phyloP scores from a whole-genome alignment of 1,284 basidiomycete species.

The Ganoderma lucidum region DNA sequence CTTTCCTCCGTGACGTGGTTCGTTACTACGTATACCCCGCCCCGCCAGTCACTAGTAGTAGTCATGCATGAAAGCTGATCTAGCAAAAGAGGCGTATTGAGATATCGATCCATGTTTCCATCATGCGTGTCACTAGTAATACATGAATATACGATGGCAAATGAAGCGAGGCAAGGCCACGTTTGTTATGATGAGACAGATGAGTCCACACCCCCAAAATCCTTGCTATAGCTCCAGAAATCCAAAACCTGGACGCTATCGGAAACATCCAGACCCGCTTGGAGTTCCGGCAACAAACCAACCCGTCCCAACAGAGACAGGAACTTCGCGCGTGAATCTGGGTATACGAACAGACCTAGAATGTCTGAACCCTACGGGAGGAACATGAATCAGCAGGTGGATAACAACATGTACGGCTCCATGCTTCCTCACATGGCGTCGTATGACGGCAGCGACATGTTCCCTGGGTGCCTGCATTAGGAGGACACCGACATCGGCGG shows the following conservation, averaged over 20 bases:
- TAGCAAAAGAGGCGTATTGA: too few relatives aligned
- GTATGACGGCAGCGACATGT: slow-evolving; percentile 58
- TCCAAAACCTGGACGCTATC: slow-evolving; percentile 36
- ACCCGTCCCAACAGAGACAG: slow-evolving; percentile 57
- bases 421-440: slow-evolving; percentile 60
- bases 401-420: slow-evolving; percentile 8
- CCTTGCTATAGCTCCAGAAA: slow-evolving; percentile 44
- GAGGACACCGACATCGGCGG: slow-evolving; percentile 21
- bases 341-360: slow-evolving; percentile 68
- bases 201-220: background rate
- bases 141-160: background rate
- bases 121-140: background rate
- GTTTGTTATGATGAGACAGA: background rate
- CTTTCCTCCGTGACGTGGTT: background rate
- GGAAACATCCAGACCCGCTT: slow-evolving; percentile 40
- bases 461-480: slow-evolving; percentile 47
- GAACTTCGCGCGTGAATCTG: slow-evolving; percentile 73
- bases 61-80: too few relatives aligned
- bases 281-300: slow-evolving; percentile 53
- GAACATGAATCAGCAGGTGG: slow-evolving; percentile 3
- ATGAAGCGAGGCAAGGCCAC: background rate
- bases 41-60: too few relatives aligned
- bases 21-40: too few relatives aligned
- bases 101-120: background rate
- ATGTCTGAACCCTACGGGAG: slow-evolving; percentile 58